phyloP scores from a whole-genome alignment of 257 asterid species.

The Cordia subcordata region DNA sequence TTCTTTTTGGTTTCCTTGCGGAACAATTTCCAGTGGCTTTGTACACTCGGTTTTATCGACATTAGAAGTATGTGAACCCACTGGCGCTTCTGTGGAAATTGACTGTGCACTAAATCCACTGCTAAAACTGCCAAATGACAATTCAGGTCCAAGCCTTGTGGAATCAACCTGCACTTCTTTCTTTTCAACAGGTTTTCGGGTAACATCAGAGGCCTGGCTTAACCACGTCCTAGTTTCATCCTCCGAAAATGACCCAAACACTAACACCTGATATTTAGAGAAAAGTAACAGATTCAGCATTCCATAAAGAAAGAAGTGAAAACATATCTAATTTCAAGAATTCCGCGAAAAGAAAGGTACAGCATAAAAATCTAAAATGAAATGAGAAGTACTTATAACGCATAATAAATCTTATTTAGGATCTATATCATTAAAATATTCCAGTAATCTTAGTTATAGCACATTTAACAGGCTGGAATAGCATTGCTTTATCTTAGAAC shows the following conservation, averaged over 20 bases:
- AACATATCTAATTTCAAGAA: too few relatives aligned
- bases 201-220: slow-evolving; percentile 24
- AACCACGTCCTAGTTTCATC: slow-evolving; percentile 65
- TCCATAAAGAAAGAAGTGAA: too few relatives aligned
- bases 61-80: slow-evolving; percentile 10
- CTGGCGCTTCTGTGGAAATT: slow-evolving; percentile 25
- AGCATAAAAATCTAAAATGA: too few relatives aligned
- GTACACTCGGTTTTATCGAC: slow-evolving; percentile 20
- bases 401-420: too few relatives aligned
- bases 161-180: slow-evolving; percentile 27
- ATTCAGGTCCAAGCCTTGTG: slow-evolving; percentile 26
- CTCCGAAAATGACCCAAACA: slow-evolving; percentile 92
- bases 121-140: slow-evolving; percentile 49
- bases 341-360: too few relatives aligned
- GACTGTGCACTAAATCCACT: slow-evolving; percentile 19
- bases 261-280: slow-evolving; percentile 36
- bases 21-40: slow-evolving; percentile 19
- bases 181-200: slow-evolving; percentile 18
- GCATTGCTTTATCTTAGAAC: too few relatives aligned
- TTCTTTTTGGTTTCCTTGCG: slow-evolving; percentile 26
- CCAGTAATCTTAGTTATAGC: too few relatives aligned
- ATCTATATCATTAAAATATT: too few relatives aligned
- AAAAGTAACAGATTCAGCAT: too few relatives aligned
- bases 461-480: too few relatives aligned
- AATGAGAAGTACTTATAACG: too few relatives aligned